Evolutionary conservation across 345 rosid species (phyloP), one percentile per base, ranked within the genome.

Genomic region (Arabidopsis suecica): DNA sequence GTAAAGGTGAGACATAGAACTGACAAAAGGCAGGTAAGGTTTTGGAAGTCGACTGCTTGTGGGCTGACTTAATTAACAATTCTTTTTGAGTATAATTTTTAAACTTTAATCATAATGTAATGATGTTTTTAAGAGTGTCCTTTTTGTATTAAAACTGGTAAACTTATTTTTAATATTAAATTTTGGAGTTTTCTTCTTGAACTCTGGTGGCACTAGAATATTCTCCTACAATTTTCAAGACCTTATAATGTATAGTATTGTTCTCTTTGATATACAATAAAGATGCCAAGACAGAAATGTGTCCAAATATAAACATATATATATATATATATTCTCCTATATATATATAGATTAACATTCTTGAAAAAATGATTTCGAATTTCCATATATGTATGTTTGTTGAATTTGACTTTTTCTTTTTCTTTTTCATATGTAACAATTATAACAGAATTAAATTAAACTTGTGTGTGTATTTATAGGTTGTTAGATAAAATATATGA

Each of bases 31-130:
- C 93, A 89, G 90, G 85, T 93, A 89, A 88, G 89, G 83, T 88
- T 91, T 90, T 79, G 80, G 91, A 76, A 81, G 90, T 83, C 90
- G 91, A 90, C 87, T 76, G 65, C 81, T 85, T 90, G 91, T 79
- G 96, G 86, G 96, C 93, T 90, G 97, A 95, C 97, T 89, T 90
- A 78, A 66, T 72, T 72, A 72, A 72, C 40, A 72, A 53, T 66
- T 66, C 48, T 81, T 84, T 45, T 77, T 84, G 81, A 80, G 76
- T 23, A 61, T 28, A 45, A 36, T 28, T 42, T 28, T 42, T 72
- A 75, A 50, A 44, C 71, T 80, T 80, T 94, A 88, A 95, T 95
- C 92, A 95, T 91, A 94, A 85, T 94, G 96, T 90, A 94, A 94
- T 91, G 66, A 91, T 93, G 84, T 82, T 59, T 62, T 80, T 74